Evolutionary conservation across 345 rosid species (phyloP).

Genomic region (Psidium friedrichsthalianum): DNA sequence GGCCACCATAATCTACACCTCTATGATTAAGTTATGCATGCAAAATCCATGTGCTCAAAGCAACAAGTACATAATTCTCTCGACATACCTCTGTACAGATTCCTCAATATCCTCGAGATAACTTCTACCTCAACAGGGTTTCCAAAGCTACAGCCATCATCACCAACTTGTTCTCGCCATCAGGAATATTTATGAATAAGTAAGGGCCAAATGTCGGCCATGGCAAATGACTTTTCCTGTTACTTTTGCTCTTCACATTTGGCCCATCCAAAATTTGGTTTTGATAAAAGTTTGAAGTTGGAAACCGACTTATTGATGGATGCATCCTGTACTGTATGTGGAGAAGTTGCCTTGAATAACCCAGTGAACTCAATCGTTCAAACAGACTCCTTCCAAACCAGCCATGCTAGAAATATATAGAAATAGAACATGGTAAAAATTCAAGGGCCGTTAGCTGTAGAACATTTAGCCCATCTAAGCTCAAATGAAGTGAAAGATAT

Average conservation of each 20-base stretch:
- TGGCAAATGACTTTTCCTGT: conserved; percentile 17
- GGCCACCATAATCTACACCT: neutral
- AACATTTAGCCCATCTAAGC: neutral
- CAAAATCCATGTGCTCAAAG: neutral
- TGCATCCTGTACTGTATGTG: conserved; percentile 71
- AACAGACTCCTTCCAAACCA: conserved; percentile 58
- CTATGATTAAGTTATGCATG: neutral
- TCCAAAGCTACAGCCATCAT: conserved; percentile 15
- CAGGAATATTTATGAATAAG: conserved; percentile 30
- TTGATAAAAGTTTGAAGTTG: conserved; percentile 40
- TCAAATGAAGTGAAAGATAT: neutral
- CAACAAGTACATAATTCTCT: neutral
- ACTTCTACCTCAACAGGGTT: conserved; percentile 40
- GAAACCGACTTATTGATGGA: conserved; percentile 55
- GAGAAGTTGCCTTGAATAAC: conserved; percentile 35
- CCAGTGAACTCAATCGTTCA: conserved; percentile 39
- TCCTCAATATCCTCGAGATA: conserved; percentile 15
- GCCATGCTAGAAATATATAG: conserved; percentile 21
- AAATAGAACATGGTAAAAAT: neutral
- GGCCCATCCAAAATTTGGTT: conserved; percentile 34
- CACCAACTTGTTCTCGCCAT: conserved; percentile 27
- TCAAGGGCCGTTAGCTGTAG: neutral
- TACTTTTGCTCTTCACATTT: conserved; percentile 17
- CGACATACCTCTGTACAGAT: conserved; percentile 26
- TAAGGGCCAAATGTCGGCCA: conserved; percentile 35